phyloP scores from a whole-genome alignment of 257 asterid species.

The Solanum tarijense region DNA sequence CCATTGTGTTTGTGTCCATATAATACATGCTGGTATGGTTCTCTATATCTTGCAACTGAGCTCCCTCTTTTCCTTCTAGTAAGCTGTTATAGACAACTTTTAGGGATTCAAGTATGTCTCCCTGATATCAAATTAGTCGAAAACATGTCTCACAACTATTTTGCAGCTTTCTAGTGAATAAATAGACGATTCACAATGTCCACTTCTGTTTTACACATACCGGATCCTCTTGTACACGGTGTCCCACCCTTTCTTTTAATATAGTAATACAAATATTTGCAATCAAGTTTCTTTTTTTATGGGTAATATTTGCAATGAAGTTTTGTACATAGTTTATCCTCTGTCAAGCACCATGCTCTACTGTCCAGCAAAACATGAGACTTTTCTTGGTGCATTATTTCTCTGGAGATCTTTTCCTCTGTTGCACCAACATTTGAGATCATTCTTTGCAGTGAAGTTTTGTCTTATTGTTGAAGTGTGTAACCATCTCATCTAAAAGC shows the following conservation, averaged over 20 bases:
- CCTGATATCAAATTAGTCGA: background rate
- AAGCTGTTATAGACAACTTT: background rate
- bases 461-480: background rate
- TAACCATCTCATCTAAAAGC: background rate
- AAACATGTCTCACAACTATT: background rate
- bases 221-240: background rate
- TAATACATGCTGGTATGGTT: background rate
- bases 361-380: background rate
- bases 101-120: background rate
- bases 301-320: background rate
- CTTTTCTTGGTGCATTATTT: background rate
- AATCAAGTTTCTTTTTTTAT: background rate
- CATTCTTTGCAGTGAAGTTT: background rate
- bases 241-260: background rate
- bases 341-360: background rate
- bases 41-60: background rate
- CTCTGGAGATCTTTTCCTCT: background rate
- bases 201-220: background rate
- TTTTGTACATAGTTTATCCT: background rate
- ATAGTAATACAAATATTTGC: background rate
- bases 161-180: background rate
- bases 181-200: background rate
- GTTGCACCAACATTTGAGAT: background rate
- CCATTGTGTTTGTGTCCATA: background rate
- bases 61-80: background rate